These are phyloP conservation scores for Coemansia reversa DNA, from an alignment of 192 early-diverging fungal genomes.

Conservation along the genomic window DNA sequence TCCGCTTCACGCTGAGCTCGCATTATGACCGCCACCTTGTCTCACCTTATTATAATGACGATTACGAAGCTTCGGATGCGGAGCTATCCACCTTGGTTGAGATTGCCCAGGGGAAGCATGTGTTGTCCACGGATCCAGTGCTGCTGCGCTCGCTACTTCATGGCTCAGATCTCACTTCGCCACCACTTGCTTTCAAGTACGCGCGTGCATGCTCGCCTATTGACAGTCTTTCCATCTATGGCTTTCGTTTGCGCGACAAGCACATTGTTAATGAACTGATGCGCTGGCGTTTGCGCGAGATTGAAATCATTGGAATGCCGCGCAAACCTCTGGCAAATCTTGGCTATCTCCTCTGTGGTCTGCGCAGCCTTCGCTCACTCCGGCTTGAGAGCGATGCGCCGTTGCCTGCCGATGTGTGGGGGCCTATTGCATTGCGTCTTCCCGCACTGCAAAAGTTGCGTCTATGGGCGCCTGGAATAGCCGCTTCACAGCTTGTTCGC, in stretches of 20 bases:
- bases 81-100: constrained; percentile 45
- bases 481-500: constrained; percentile 20
- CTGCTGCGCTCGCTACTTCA: constrained; percentile 41
- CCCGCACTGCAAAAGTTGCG: constrained; percentile 31
- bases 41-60: constrained; percentile 22
- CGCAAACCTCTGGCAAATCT: constrained; percentile 43
- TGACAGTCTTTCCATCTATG: constrained; percentile 43
- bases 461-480: constrained; percentile 38
- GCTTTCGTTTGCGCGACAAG: constrained; percentile 48
- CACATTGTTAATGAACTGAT: constrained; percentile 42
- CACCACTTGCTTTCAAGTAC: constrained; percentile 38
- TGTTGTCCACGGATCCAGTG: constrained; percentile 34
- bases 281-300: constrained; percentile 49
- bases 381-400: constrained; percentile 45
- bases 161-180: constrained; percentile 43
- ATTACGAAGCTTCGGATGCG: constrained; percentile 13
- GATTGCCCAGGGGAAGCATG: constrained; percentile 39
- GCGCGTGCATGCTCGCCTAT: constrained; percentile 48
- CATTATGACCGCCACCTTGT: constrained; percentile 45
- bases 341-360: constrained; percentile 29
- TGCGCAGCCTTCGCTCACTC: constrained; percentile 32
- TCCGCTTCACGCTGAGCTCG: constrained; percentile 44
- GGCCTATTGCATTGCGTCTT: constrained; percentile 31
- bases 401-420: constrained; percentile 38
- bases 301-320: constrained; percentile 47